phyloP scores from a whole-genome alignment of 202 grass and related monocot species.

The Cymbopogon flexuosus region DNA sequence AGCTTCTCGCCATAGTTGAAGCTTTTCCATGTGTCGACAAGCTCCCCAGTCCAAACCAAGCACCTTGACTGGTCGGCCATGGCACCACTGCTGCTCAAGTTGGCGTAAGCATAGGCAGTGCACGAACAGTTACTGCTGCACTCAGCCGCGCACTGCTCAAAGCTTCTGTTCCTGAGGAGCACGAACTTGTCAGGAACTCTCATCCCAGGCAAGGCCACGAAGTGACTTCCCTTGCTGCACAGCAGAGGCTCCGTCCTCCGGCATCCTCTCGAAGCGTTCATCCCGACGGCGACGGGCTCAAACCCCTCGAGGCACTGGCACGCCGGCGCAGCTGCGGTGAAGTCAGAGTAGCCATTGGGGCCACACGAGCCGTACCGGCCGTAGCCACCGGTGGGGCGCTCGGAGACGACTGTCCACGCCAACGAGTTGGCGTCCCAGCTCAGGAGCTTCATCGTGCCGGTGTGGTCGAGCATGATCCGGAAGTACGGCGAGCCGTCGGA shows the following conservation, averaged over 20 bases:
- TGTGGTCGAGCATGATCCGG: constrained; percentile 1
- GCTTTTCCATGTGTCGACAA: constrained; percentile 29
- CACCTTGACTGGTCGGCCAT: constrained; percentile 9
- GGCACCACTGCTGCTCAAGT: not conserved
- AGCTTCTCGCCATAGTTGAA: not conserved
- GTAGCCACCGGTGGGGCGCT: not conserved
- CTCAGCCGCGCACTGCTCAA: constrained; percentile 29
- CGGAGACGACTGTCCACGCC: not conserved
- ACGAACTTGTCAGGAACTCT: constrained; percentile 52
- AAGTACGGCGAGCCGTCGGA: not conserved
- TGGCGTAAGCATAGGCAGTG: constrained; percentile 36
- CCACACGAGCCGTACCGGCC: constrained; percentile 14
- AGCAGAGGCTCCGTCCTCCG: constrained; percentile 1
- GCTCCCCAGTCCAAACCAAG: constrained; percentile 43
- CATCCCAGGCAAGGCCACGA: constrained; percentile 6
- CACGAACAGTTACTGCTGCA: constrained; percentile 45
- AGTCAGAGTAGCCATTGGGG: constrained; percentile 23
- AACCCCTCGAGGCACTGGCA: constrained; percentile 37
- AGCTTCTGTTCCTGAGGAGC: constrained; percentile 10
- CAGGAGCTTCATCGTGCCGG: not conserved
- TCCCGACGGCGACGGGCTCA: not conserved
- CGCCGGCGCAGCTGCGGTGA: not conserved
- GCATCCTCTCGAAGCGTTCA: constrained; percentile 18
- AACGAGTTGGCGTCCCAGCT: not conserved
- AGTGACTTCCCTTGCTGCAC: constrained; percentile 25